Base-by-base conservation (phyloP, 371 early-diverging fungal species). In the Apophysomyces ossiformis region DNA sequence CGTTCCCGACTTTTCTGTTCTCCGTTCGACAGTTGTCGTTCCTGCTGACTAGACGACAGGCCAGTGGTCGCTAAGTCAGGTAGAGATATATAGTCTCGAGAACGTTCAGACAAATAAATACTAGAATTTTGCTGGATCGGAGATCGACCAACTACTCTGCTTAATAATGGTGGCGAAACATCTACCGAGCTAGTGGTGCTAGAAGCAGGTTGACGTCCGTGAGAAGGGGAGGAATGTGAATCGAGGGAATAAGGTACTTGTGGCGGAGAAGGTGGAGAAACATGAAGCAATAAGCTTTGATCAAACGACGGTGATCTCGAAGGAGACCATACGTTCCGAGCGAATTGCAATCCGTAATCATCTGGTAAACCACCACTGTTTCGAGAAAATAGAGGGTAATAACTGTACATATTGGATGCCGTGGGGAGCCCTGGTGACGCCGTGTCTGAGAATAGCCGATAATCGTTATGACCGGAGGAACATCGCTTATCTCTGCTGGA, bases 61-160 rank as follows among this genome's bases (percentile, higher is more conserved):
- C 54, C 21, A 5, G 54, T 21, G 54, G 11, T 50, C 9, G n/a
- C 9, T 21, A 50, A 50, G 21, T 50, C 54, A 21, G 54, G 21
- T 9, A 50, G 54, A 50, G 54, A 21, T 9, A 21, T 21, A 21
- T 9, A 50, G 54, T 50, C 54, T 21, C 54, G 54, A 9, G 21
- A n/a, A 21, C 9, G 11, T 50, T 50, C 21, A 21, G 54, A 21
- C 8, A 50, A 26, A 21, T 50, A 26, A 50, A 21, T n/a, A 21
- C 54, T 9, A 21, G 54, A 21, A 11, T 50, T 21, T 18, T 50
- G 54, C 21, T 50, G 54, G 11, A 50, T 21, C 21, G 54, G 21
- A 50, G 54, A 50, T 50, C 54, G 18, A 21, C 54, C 54, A 21
- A 50, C 54, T 5, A 21, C 54, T 50, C 35, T 50, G 54, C 54